Evolutionary conservation across 495 filamentous ascomycete species (phyloP), one percentile per base, ranked within the genome.

Genomic region (Schizothecium vesticola): DNA sequence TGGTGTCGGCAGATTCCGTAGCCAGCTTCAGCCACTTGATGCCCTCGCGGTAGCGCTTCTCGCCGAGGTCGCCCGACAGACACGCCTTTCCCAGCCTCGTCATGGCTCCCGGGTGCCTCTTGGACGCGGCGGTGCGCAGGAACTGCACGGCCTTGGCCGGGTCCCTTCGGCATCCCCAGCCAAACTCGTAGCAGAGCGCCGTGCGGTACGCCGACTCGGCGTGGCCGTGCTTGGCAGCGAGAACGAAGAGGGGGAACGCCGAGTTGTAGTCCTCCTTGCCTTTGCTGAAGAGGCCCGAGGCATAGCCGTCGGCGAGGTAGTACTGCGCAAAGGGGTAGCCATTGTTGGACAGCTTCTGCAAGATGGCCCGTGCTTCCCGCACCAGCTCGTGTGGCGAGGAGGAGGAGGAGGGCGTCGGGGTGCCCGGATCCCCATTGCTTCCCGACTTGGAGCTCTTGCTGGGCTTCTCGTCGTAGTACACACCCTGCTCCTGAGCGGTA

Each of bases 271-370:
- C 96, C 72, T 91, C 88, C 71, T 91, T 93, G 51, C 91, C 91
- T 78, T 97, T 98, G 80, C 86, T 93, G 79, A 99, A 98, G 22
- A 99, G 81, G 9, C 95, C 96, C 16, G 94, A 97, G 2, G 92
- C 91, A 77, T 91, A 97, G 3, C 94, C 95, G 74, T 99, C 95
- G 55, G 86, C 95, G 13, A 99, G 87, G 75, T 97, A 97, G 81
- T 99, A 99, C 78, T 99, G 95, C 3, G 96, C 96, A 73, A 96
- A 97, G 7, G 94, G 94, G 77, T 94, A 96, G 68, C 92, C 90
- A 70, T 89, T 89, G 76, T 94, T 93, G 24, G 92, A 83, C 56
- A 97, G 85, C 67, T 90, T 90, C 77, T 93, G 91, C 59, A 99
- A 81, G 73, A 98, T 97, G 59, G 89, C 87, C 74, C 90, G 89